phyloP scores from a whole-genome alignment of 2,329 filamentous ascomycete genomes.

The Penicillium brevicompactum region DNA sequence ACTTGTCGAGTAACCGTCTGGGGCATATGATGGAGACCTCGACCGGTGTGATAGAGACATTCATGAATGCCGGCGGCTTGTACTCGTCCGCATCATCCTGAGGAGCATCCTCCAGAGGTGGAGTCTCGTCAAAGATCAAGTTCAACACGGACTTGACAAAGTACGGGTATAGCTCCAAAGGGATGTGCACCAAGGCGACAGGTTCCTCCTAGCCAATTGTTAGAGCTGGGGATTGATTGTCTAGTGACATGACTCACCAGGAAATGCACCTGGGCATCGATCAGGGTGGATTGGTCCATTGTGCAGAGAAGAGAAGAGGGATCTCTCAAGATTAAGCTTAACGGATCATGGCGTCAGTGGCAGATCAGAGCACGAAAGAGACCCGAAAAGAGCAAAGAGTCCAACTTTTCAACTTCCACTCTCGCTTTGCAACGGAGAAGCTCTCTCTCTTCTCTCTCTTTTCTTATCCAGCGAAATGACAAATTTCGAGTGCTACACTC shows the following conservation, averaged over 20 bases:
- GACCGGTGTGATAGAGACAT: conserved; percentile 87
- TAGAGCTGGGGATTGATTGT: neutral
- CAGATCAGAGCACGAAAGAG: conserved; percentile 4
- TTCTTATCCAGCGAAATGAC: too few relatives aligned
- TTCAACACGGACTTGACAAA: conserved; percentile 87
- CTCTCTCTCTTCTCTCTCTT: too few relatives aligned
- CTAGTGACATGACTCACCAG: conserved; percentile 16
- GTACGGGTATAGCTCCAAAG: conserved; percentile 71
- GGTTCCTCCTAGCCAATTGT: conserved; percentile 69
- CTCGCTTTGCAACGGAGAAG: too few relatives aligned
- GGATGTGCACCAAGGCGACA: conserved; percentile 88
- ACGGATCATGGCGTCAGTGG: conserved; percentile 19
- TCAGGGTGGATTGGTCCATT: conserved; percentile 23
- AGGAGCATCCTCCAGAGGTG: conserved; percentile 42
- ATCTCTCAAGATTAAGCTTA: neutral
- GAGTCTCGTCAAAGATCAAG: conserved; percentile 68
- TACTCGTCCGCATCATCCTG: conserved; percentile 45
- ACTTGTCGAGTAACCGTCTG: conserved; percentile 67
- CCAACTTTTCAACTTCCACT: too few relatives aligned
- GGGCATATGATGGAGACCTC: conserved; percentile 94
- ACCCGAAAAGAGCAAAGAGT: too few relatives aligned
- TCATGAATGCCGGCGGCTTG: conserved; percentile 77
- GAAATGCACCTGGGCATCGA: conserved; percentile 28
- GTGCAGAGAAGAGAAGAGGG: conserved; percentile 16
- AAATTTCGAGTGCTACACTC: too few relatives aligned